Evolutionary conservation across 179 eudicot genomes (phyloP).

Genomic region (Silene noctiflora): DNA sequence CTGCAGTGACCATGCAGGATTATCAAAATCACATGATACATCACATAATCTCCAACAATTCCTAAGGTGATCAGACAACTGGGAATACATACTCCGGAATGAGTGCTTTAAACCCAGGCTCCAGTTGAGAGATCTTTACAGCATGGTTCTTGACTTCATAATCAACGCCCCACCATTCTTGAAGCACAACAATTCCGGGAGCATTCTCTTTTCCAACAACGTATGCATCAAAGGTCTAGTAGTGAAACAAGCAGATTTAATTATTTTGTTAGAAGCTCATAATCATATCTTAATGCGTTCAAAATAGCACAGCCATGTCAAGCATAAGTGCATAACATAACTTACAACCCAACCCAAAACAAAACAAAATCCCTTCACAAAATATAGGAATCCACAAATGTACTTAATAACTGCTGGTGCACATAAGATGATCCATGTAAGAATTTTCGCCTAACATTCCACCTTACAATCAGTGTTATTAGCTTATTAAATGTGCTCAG

Average conservation of each 20-base stretch:
- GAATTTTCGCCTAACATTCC: background rate
- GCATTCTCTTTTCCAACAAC: constrained; percentile 91
- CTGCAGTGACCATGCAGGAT: constrained; percentile 29
- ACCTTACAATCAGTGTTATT: background rate
- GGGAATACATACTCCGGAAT: constrained; percentile 63
- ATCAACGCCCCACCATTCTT: constrained; percentile 99
- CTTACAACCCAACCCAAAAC: background rate
- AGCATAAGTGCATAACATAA: background rate
- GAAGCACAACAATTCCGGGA: constrained; percentile 89
- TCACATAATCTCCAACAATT: background rate
- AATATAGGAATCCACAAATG: background rate
- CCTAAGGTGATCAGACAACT: background rate
- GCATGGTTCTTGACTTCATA: constrained; percentile 88
- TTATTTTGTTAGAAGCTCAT: background rate
- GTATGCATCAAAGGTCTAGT: constrained; percentile 81
- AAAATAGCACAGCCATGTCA: background rate
- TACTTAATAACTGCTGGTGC: background rate
- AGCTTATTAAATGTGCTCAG: too few species aligned
- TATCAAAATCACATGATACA: constrained; percentile 15
- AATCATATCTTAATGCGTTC: background rate
- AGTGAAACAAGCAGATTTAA: constrained; percentile 1
- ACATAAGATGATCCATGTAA: background rate
- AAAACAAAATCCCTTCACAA: background rate
- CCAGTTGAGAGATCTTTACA: constrained; percentile 64
- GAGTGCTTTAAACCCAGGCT: constrained; percentile 69